phyloP scores from a whole-genome alignment of 2,329 filamentous ascomycete species.

The Botryosphaeria dothidea region DNA sequence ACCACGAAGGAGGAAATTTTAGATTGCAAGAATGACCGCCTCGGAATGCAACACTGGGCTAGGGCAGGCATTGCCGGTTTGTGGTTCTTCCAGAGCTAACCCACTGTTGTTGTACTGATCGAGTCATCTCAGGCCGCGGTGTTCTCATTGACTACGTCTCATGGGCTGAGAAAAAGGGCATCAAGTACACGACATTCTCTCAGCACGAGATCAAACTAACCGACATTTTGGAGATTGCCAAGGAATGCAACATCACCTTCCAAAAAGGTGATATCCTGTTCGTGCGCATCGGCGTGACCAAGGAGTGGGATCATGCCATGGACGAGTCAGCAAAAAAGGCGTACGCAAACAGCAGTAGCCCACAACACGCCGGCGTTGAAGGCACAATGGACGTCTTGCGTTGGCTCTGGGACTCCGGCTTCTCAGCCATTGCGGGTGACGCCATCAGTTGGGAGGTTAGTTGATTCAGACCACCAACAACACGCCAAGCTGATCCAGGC shows the following conservation, averaged over 20 bases:
- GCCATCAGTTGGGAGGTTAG: slow-evolving; percentile 47
- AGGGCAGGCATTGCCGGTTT: slow-evolving; percentile 9
- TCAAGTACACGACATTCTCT: slow-evolving; percentile 15
- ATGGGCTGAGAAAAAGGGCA: slow-evolving; percentile 18
- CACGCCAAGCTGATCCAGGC: background rate
- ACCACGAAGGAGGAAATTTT: slow-evolving; percentile 25
- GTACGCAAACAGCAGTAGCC: slow-evolving; percentile 27
- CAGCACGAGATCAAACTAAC: slow-evolving; percentile 22
- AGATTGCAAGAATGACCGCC: slow-evolving; percentile 21
- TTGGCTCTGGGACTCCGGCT: slow-evolving; percentile 51
- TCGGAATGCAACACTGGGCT: slow-evolving; percentile 19
- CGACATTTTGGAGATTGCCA: slow-evolving; percentile 24
- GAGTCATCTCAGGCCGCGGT: slow-evolving; percentile 8
- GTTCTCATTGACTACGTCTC: slow-evolving; percentile 18
- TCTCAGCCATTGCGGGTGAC: slow-evolving; percentile 49
- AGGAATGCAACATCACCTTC: slow-evolving; percentile 22
- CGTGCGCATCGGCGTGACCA: slow-evolving; percentile 39
- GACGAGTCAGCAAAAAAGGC: slow-evolving; percentile 26
- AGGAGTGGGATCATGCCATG: slow-evolving; percentile 32
- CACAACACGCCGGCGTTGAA: slow-evolving; percentile 44
- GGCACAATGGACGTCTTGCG: slow-evolving; percentile 35
- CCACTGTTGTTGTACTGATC: background rate
- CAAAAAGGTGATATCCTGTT: slow-evolving; percentile 32
- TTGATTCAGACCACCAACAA: background rate
- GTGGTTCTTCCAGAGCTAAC: background rate